Conservation (phyloP, 306 rosid genomes). For the Ziziphus jujuba region DNA sequence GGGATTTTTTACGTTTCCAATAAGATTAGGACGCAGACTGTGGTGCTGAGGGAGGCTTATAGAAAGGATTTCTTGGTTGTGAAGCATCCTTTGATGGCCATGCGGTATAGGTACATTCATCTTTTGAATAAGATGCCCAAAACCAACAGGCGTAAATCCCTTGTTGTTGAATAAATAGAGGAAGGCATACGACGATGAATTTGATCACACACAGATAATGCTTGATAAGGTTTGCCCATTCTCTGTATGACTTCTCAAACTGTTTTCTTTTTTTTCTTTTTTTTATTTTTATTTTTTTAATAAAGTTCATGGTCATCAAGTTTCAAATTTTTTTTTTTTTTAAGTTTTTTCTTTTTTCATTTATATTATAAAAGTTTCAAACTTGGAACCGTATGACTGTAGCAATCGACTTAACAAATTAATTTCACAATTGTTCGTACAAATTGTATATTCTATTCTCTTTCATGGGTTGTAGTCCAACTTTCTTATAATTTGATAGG, state of each 20-base stretch:
- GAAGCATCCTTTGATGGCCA: slow-evolving; percentile 72
- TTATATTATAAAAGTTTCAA: too few relatives aligned
- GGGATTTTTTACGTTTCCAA: slow-evolving; percentile 78
- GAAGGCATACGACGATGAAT: neutral
- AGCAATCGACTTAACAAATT: too few relatives aligned
- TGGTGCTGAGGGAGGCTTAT: slow-evolving; percentile 77
- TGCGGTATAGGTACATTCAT: slow-evolving; percentile 61
- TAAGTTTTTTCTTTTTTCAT: too few relatives aligned
- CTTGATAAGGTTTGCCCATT: neutral
- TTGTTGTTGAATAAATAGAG: slow-evolving; percentile 10
- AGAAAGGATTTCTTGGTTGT: slow-evolving; percentile 62
- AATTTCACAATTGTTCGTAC: too few relatives aligned
- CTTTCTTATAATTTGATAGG: too few relatives aligned
- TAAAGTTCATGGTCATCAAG: too few relatives aligned
- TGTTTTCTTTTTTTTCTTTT: too few relatives aligned
- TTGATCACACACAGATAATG: neutral
- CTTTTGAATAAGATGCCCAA: slow-evolving; percentile 56
- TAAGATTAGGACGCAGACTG: slow-evolving; percentile 78
- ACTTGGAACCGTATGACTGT: too few relatives aligned
- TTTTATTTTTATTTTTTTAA: too few relatives aligned
- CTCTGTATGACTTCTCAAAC: neutral
- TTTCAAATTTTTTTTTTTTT: too few relatives aligned
- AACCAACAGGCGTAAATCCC: slow-evolving; percentile 23
- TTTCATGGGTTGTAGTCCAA: too few relatives aligned
- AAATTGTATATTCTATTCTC: too few relatives aligned